Base-by-base conservation (phyloP, 352 stramenopile species). In the Phytophthora meadii region DNA sequence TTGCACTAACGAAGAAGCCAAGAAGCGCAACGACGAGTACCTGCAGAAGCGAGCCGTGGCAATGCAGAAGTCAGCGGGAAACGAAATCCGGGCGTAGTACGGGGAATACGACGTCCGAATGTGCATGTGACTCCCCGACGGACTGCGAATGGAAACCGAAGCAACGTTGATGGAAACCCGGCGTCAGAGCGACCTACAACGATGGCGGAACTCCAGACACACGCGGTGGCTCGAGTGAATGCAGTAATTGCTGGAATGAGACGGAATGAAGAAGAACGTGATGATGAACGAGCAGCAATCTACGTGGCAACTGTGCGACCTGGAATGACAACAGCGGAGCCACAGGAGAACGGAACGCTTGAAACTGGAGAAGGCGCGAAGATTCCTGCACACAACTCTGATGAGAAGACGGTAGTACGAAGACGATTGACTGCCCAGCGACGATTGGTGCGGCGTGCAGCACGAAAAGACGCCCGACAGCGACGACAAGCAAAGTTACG, bases 251-350 rank as follows among this genome's bases (percentile, higher is more conserved):
- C 0, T 7, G 10, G 11, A 17, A 41, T 19, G 28, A 5, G 34
- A 40, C 15, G 27, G 27, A 5, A 46, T n/a, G 40, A 3, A 9
- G 15, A 3, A 8, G 30, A 17, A 3, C 24, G 37, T 27, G 50
- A 57, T 4, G 2, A 39, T 3, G 24, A 30, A 1, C 36, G 50
- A 7, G 50, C 36, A 1, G 34, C 4, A 7, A 12, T n/a, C 5
- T 59, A 51, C 8, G 40, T 51, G 2, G 39, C 52, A 4, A 51
- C 40, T 5, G 52, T 51, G 4, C 28, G 52, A 11, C 52, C 39
- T 2, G 52, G 24, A n/a, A 59, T 51, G 52, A 19, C 1, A 19
- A 19, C 19, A 19, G 19, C 1, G 19, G 19, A 19, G 0, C 19
- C 19, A 19, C 19, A 19, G 19, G 19, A 19, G 19, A 19, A 19